These are phyloP conservation scores for Garcia nutans DNA, from an alignment of 345 rosid species.

Conservation along the genomic window DNA sequence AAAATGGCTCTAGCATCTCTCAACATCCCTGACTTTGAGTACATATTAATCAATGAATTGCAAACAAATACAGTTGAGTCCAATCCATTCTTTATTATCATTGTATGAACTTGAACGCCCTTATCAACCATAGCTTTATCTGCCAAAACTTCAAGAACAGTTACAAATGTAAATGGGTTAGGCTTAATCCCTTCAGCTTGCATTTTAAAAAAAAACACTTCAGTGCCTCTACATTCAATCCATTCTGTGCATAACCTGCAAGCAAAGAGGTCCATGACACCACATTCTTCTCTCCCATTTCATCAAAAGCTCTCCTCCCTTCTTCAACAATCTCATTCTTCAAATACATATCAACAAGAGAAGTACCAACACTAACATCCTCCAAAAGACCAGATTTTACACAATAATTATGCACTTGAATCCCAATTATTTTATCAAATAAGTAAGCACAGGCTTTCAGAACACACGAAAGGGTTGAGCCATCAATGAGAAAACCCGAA, in stretches of 20 bases:
- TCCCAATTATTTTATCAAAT: constrained; percentile 49
- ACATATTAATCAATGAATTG: constrained; percentile 73
- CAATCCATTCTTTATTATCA: constrained; percentile 61
- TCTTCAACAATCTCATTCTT: constrained; percentile 48
- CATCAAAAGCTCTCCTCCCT: constrained; percentile 63
- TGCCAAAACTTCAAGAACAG: constrained; percentile 68
- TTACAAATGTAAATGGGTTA: constrained; percentile 57
- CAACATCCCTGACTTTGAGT: constrained; percentile 58
- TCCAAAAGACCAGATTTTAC: constrained; percentile 56
- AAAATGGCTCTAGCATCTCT: constrained; percentile 59
- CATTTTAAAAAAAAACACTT: constrained; percentile 54
- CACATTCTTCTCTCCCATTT: constrained; percentile 62
- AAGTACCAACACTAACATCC: constrained; percentile 69
- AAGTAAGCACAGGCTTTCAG: constrained; percentile 60
- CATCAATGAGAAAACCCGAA: constrained; percentile 48
- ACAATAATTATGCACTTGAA: constrained; percentile 60
- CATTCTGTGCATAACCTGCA: constrained; percentile 54
- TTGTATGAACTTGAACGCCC: constrained; percentile 59
- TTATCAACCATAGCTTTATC: constrained; percentile 44
- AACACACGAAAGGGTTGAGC: constrained; percentile 61
- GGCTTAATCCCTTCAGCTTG: constrained; percentile 57
- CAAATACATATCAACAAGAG: constrained; percentile 79
- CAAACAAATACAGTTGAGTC: constrained; percentile 41
- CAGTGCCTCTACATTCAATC: constrained; percentile 45
- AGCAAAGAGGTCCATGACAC: constrained; percentile 91